Base-by-base conservation (phyloP, 2,329 filamentous ascomycete species). In the Cladosporium sp. region DNA sequence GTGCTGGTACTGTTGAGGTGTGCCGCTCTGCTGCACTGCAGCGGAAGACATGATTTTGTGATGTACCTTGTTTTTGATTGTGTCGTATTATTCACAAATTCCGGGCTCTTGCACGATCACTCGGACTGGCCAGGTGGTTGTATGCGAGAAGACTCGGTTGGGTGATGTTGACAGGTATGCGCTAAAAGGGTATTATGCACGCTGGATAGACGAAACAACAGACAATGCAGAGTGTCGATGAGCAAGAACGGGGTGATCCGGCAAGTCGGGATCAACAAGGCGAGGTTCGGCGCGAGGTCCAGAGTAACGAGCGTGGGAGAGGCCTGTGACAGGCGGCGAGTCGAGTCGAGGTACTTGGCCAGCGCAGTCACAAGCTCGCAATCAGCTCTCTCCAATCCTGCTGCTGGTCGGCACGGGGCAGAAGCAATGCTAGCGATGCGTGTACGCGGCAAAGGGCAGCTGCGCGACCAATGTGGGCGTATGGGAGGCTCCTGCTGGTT, bases 1-100 rank as follows among this genome's bases (percentile, higher is more conserved):
- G n/a, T n/a, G 22, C 42, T 56, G 50, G 45, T 61, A 61, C 52
- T 59, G 60, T 33, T 59, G 59, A 22, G 55, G 53, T 22, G 55
- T 58, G 57, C 53, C 59, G 43, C 54, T 56, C 50, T 48, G 60
- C 56, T 64, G 63, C 51, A 63, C 54, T 22, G 60, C 63, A 52
- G 63, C 63, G 46, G 60, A 62, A 57, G 63, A 65, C 63, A 65
- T 65, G 50, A 16, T 27, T 18, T 33, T 40, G 8, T 4, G 33
- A 27, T 16, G 19, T 32, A 27, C 11, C 19, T 46, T 15, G 32
- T 16, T 27, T n/a, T 9, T 9, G 22, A 27, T 27, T 5, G 22
- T 27, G 22, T 4, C 9, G 22, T 27, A n/a, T n/a, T n/a, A n/a
- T 27, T 9, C 22, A 27, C 22, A 27, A 27, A 9, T 19, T 43